phyloP scores from a whole-genome alignment of 139 green algal genomes.

The Chlorella vulgaris region DNA sequence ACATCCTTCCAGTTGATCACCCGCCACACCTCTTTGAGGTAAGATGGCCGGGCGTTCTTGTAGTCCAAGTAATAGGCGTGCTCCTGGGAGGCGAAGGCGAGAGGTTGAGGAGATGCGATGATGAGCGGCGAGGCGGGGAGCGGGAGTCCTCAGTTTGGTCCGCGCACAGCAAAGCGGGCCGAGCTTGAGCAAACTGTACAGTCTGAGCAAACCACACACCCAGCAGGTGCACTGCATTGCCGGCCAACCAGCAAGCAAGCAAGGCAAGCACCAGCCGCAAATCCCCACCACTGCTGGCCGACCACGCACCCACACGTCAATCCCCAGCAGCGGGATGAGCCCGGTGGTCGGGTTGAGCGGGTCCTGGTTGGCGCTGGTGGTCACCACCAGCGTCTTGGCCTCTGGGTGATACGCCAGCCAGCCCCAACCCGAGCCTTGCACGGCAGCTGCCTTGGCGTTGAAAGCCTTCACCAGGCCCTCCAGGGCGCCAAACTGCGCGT shows the following conservation, averaged over 20 bases:
- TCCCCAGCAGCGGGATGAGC: constrained; percentile 90
- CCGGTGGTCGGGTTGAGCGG: constrained; percentile 57
- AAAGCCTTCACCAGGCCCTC: constrained; percentile 83
- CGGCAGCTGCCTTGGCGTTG: constrained; percentile 74
- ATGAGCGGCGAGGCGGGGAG: too few relatives aligned
- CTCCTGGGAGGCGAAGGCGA: background rate
- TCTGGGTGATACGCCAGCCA: constrained; percentile 92
- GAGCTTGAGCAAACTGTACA: too few relatives aligned
- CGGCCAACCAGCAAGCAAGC: background rate
- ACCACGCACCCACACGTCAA: constrained; percentile 5
- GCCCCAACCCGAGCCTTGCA: constrained; percentile 95
- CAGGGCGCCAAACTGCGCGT: constrained; percentile 89
- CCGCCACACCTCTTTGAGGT: constrained; percentile 95
- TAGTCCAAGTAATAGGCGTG: constrained; percentile 73
- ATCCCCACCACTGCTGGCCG: background rate
- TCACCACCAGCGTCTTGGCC: constrained; percentile 70
- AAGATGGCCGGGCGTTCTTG: constrained; percentile 96
- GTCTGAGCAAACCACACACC: too few relatives aligned
- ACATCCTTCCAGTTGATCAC: constrained; percentile 98
- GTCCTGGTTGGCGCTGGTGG: constrained; percentile 92
- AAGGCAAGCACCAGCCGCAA: background rate
- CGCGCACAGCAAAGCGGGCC: too few relatives aligned
- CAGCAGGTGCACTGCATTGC: background rate
- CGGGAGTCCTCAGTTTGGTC: too few relatives aligned
- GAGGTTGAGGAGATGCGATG: background rate